These are phyloP conservation scores for Malus hybrid DNA, from an alignment of 331 rosid genomes.

Conservation along the genomic window DNA sequence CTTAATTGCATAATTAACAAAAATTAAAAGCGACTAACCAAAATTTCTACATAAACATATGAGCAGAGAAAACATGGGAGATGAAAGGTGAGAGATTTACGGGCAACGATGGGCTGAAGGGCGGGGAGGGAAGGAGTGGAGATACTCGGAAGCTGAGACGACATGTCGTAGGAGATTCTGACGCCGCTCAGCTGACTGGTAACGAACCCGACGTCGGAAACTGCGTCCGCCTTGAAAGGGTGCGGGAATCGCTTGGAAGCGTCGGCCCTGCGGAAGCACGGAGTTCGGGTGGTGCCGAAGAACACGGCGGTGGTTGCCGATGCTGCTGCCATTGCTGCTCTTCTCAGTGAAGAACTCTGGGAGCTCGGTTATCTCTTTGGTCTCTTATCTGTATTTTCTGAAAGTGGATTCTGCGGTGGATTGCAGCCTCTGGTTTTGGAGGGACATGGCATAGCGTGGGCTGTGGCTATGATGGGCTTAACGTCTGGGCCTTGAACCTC, in stretches of 20 bases:
- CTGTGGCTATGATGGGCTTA: not conserved
- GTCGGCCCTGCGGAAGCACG: constrained; percentile 3
- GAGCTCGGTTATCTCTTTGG: not conserved
- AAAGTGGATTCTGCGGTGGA: not conserved
- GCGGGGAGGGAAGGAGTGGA: constrained; percentile 26
- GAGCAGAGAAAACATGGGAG: not conserved
- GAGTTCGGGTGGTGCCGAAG: constrained; percentile 1
- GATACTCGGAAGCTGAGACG: constrained; percentile 14
- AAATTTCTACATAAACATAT: not conserved
- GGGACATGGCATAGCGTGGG: not conserved
- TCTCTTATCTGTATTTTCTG: not conserved
- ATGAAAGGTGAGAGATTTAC: constrained; percentile 20
- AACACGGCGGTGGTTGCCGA: constrained; percentile 20
- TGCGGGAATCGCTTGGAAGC: not conserved
- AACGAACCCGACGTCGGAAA: constrained; percentile 51
- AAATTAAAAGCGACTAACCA: not conserved
- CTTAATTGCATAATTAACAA: not conserved
- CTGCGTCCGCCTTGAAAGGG: not conserved
- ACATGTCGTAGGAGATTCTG: constrained; percentile 37
- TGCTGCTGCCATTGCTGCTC: constrained; percentile 31
- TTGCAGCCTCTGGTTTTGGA: not conserved
- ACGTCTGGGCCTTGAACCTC: not conserved
- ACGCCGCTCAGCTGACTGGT: constrained; percentile 62
- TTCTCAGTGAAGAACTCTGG: not conserved
- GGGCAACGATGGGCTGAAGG: constrained; percentile 54